These are phyloP conservation scores for Cladosporium sp. DNA, from an alignment of 2,329 filamentous ascomycete species.

Conservation along the genomic window DNA sequence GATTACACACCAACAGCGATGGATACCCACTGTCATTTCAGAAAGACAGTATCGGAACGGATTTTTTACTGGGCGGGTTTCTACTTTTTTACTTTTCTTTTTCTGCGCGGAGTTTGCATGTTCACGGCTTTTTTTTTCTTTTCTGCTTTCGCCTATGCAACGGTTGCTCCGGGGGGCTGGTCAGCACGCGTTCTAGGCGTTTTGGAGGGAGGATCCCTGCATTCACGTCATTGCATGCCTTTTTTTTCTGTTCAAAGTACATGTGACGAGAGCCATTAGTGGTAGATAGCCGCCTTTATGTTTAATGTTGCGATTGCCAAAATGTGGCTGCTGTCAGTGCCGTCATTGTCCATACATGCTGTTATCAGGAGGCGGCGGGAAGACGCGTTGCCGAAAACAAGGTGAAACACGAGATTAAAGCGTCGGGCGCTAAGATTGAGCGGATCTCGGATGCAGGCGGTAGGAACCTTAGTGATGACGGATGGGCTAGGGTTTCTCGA, in stretches of 20 bases:
- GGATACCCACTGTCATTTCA: constrained; percentile 4
- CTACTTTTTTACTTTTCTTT: background rate
- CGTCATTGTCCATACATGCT: too few species aligned
- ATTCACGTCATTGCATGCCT: background rate
- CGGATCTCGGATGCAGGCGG: constrained; percentile 1
- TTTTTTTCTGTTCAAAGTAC: constrained; percentile 5
- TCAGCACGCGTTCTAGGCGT: background rate
- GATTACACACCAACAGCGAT: constrained; percentile 1
- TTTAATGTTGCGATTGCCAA: constrained; percentile 5
- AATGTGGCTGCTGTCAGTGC: background rate
- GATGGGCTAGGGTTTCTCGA: constrained; percentile 5
- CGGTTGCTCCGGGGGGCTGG: background rate
- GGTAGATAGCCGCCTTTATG: constrained; percentile 11
- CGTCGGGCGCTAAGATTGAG: background rate
- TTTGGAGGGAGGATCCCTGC: background rate
- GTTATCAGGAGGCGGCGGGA: background rate
- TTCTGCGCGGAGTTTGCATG: background rate
- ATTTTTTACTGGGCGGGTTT: background rate
- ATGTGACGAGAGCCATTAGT: background rate
- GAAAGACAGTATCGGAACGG: background rate
- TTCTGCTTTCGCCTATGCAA: background rate
- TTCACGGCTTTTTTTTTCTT: background rate
- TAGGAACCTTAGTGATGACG: background rate
- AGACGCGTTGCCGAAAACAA: background rate
- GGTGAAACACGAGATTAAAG: background rate